Evolutionary conservation across 2,329 filamentous ascomycete species (phyloP), one percentile per base, ranked within the genome.

Genomic region (Fusarium continuum): DNA sequence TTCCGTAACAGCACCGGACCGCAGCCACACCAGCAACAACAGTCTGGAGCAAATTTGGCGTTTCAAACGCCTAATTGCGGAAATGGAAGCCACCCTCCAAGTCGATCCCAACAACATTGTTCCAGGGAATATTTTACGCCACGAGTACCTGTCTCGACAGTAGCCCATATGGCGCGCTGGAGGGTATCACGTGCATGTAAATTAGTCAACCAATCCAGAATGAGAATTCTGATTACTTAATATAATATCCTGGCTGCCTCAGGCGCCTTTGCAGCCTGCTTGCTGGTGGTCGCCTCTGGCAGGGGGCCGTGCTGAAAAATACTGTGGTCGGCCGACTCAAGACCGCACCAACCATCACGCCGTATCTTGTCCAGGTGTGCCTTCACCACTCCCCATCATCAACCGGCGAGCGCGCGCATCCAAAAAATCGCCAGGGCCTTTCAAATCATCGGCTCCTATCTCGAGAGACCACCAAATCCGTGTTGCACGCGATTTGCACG

Each of bases 381-480:
- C 79, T 79, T 82, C 79, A 81, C 80, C 79, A 80, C 76, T 81
- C 80, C 80, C 77, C 78, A 79, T 81, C 78, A 79, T 80, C 77
- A 78, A 76, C 71, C 72, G 78, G 79, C 77, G 77, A 82, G 78
- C 75, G 81, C 83, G 83, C 83, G 83, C 83, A 86, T 85, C 82
- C 77, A 82, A 84, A 84, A 84, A 82, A 84, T 84, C 83, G 80
- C 82, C 82, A 81, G 79, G 82, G 81, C 82, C 80, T 81, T 79
- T 79, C 80, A 81, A 82, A 81, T 77, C 83, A 86, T 86, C 83
- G 77, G 82, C 77, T 78, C 75, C 79, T 82, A 85, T 85, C 83
- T 77, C 75, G 76, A 81, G 78, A 80, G 76, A 75, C 78, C 78
- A 78, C 79, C 77, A 80, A 78, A 78, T 79, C 78, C 77, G 77